Evolutionary conservation across 2,329 filamentous ascomycete genomes (phyloP).

Genomic region (Aspergillus intermedius): DNA sequence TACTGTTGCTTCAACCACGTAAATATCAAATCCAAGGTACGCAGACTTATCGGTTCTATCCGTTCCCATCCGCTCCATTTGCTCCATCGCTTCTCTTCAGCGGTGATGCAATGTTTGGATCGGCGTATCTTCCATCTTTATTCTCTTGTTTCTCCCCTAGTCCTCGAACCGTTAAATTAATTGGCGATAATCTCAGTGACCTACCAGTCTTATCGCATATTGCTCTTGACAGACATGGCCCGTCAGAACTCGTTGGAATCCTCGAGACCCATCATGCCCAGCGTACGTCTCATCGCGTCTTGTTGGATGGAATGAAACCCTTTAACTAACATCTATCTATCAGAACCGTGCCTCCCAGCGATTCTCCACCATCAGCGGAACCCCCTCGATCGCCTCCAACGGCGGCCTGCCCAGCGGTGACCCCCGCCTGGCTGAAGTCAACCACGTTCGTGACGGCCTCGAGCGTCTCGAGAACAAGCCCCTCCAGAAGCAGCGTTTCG

Average conservation of each 20-base stretch:
- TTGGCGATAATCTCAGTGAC: too few species aligned
- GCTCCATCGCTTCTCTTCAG: not conserved
- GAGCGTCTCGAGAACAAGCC: constrained; percentile 87
- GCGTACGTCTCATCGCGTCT: constrained; percentile 31
- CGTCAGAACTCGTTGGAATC: constrained; percentile 46
- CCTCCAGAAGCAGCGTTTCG: constrained; percentile 72
- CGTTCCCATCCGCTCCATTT: constrained; percentile 1
- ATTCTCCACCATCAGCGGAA: constrained; percentile 48
- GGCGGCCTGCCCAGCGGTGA: constrained; percentile 37
- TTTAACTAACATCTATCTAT: constrained; percentile 18
- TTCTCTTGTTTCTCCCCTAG: not conserved
- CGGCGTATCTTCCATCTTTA: not conserved
- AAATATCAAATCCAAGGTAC: not conserved
- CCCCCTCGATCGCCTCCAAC: constrained; percentile 43
- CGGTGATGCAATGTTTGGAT: not conserved
- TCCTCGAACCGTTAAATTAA: too few species aligned
- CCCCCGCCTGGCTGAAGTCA: constrained; percentile 57
- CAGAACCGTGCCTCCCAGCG: constrained; percentile 46
- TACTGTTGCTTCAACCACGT: too few species aligned
- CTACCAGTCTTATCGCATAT: not conserved
- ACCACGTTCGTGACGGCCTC: constrained; percentile 71
- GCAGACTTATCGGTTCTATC: not conserved
- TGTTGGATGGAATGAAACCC: not conserved
- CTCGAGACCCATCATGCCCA: constrained; percentile 50
- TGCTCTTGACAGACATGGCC: constrained; percentile 20